Conservation (phyloP, 352 stramenopile species). For the Globisporangium uncinulatum region DNA sequence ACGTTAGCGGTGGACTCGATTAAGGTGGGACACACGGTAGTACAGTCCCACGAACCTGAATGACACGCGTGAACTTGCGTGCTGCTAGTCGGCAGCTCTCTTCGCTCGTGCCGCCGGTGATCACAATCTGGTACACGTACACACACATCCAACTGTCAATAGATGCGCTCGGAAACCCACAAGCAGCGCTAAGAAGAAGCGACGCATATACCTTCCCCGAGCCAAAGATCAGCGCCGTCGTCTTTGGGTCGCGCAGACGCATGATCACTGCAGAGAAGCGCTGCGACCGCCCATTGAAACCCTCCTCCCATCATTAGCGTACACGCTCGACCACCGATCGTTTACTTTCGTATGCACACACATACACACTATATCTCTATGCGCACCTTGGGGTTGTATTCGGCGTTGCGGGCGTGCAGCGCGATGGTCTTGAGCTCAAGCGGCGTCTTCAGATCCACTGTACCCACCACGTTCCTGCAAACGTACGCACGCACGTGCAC, state of each 20-base stretch:
- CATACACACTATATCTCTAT: background rate
- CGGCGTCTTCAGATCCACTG: constrained; percentile 92
- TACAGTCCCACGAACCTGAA: constrained; percentile 38
- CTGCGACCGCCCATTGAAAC: constrained; percentile 16
- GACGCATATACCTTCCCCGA: constrained; percentile 84
- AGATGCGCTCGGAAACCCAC: background rate
- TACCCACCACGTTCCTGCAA: constrained; percentile 91
- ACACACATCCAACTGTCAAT: too few relatives aligned
- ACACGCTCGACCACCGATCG: too few relatives aligned
- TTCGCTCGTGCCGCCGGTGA: constrained; percentile 80
- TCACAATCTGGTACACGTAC: constrained; percentile 55
- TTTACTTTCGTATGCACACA: background rate
- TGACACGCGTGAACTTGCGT: constrained; percentile 82
- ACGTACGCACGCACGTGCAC: background rate
- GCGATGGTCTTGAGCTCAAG: constrained; percentile 98
- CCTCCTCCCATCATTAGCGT: background rate
- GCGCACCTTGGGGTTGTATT: constrained; percentile 98
- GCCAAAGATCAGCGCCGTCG: constrained; percentile 97
- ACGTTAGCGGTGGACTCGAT: too few relatives aligned
- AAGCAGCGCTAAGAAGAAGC: background rate
- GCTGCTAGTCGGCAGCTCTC: constrained; percentile 77
- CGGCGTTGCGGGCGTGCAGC: constrained; percentile 95
- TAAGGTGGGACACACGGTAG: background rate
- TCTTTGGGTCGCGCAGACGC: constrained; percentile 94
- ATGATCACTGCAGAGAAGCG: constrained; percentile 97